Conservation (phyloP, 495 filamentous ascomycete species). For the Lichenothelia convexa region DNA sequence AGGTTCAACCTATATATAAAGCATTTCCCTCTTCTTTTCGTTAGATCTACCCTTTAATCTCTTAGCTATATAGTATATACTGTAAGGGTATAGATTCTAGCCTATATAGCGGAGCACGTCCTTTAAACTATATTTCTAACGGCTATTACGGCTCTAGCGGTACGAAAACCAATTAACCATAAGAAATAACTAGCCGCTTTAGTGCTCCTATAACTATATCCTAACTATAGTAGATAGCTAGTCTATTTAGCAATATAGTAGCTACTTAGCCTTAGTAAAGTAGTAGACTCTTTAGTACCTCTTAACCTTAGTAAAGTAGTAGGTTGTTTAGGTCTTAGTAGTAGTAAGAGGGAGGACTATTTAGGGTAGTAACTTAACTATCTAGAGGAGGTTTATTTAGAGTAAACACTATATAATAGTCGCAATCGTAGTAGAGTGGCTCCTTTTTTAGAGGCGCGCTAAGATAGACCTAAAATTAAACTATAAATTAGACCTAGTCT, state of each 20-base stretch:
- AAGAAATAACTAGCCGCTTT: too few relatives aligned
- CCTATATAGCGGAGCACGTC: too few relatives aligned
- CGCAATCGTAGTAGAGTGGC: conserved; percentile 21
- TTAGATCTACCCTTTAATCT: too few relatives aligned
- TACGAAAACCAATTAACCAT: too few relatives aligned
- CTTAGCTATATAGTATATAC: too few relatives aligned
- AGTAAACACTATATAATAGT: conserved; percentile 11
- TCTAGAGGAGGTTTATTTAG: conserved; percentile 29
- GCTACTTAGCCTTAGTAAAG: conserved; percentile 26
- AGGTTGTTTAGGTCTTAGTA: conserved; percentile 25
- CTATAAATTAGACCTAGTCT: conserved; percentile 7
- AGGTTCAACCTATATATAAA: too few relatives aligned
- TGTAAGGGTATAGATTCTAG: too few relatives aligned
- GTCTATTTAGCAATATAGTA: conserved; percentile 33
- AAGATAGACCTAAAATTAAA: conserved; percentile 17
- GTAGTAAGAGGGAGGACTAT: conserved; percentile 22
- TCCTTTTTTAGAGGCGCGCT: conserved; percentile 21
- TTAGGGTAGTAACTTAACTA: conserved; percentile 13
- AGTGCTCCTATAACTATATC: too few relatives aligned
- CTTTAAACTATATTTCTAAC: too few relatives aligned
- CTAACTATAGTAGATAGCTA: conserved; percentile 14
- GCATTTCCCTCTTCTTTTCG: too few relatives aligned
- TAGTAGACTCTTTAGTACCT: conserved; percentile 21
- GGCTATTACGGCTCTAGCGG: too few relatives aligned
- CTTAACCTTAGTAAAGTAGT: conserved; percentile 12